phyloP scores from a whole-genome alignment of 768 basidiomycete species.

The Clitopilus hobsonii region DNA sequence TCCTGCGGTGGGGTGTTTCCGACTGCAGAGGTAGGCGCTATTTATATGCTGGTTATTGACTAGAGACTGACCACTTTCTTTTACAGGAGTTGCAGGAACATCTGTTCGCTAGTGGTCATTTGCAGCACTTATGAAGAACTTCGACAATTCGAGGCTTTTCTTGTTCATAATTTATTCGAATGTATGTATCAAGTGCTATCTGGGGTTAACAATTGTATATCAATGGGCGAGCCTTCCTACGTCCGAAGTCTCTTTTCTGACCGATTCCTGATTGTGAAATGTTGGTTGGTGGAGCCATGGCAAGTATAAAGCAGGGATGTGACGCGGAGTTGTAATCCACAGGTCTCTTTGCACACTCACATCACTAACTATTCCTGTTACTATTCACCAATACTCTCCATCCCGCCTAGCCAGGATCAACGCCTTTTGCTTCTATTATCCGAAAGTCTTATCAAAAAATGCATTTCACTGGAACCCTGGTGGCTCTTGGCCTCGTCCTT shows the following conservation, averaged over 20 bases:
- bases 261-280: too few species aligned
- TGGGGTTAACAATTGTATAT: too few species aligned
- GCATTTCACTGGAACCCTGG: background rate
- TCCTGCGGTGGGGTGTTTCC: slow-evolving; percentile 29
- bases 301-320: background rate
- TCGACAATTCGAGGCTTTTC: too few species aligned
- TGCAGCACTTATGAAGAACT: too few species aligned
- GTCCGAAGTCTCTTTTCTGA: too few species aligned
- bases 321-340: background rate
- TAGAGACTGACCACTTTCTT: background rate
- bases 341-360: background rate
- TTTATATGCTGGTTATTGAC: background rate
- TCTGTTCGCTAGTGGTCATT: slow-evolving; percentile 7
- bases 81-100: slow-evolving; percentile 19
- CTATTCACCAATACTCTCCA: background rate
- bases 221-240: too few species aligned
- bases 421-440: background rate
- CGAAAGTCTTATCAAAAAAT: background rate
- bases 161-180: background rate
- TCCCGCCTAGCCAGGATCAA: background rate
- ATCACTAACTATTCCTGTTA: background rate
- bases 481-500: background rate
- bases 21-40: slow-evolving; percentile 23
- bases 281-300: too few species aligned
- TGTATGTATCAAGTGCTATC: too few species aligned